Evolutionary conservation across 331 rosid species (phyloP), one percentile per base, ranked within the genome.

Genomic region (Arachis monticola): DNA sequence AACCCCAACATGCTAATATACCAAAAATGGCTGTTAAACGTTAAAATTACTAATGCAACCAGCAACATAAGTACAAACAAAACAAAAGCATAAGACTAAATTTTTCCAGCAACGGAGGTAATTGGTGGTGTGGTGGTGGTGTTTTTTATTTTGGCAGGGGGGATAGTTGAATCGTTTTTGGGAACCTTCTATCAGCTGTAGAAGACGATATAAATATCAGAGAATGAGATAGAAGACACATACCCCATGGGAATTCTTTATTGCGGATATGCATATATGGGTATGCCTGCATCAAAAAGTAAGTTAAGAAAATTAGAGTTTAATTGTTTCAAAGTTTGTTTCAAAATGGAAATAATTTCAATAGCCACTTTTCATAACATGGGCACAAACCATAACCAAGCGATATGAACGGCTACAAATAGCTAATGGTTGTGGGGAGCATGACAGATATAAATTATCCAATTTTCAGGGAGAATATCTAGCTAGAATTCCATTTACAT

Each of bases 201-300:
- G 46, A 81, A 78, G 68, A 52, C 3, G 58, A 70, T 31, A 55
- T 30, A 65, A 68, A 65, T 57, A 80, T 12, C 60, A 69, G 70
- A 10, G 60, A 14, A 64, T 27, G 38, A 74, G 48, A 73, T 73
- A 48, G 70, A 71, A 66, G 48, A 81, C 58, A 70, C 87, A 64
- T 92, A 95, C 99, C 99, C 99, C 99, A 95, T 10, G 98, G 99
- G 79, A 95, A 95, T 82, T 95, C 99, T 89, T 95, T 95, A 59
- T 90, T 95, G 88, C 99, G 99, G 77, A 92, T 85, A 82, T 87
- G 99, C 82, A 95, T 50, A 64, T 95, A 92, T 10, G 92, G 86
- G 76, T 95, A 84, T 60, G 83, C 53, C 88, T 84, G 83, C 79
- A 64, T 31, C 40, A 57, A 70, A 55, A 50, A 53, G 10, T 5